Evolutionary conservation across 192 early-diverging fungal genomes (phyloP).

Genomic region (Helicostylum pulchrum): DNA sequence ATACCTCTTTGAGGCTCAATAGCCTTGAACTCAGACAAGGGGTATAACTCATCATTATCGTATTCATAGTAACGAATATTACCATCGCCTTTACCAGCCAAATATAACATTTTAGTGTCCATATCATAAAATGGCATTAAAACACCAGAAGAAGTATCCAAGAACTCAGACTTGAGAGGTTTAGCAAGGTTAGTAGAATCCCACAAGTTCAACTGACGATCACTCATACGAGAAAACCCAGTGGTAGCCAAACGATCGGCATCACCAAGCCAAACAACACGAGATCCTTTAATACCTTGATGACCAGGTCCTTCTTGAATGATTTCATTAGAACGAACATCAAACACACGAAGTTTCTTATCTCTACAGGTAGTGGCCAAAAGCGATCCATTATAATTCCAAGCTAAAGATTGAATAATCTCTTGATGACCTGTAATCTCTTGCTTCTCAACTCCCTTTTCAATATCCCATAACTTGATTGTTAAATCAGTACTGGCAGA

Average conservation of each 20-base stretch:
- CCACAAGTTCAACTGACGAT: conserved; percentile 95
- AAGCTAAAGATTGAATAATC: conserved; percentile 87
- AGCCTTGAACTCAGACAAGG: conserved; percentile 86
- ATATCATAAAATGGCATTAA: conserved; percentile 96
- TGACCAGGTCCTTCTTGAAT: conserved; percentile 80
- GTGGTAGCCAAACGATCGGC: conserved; percentile 81
- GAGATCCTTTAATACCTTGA: conserved; percentile 94
- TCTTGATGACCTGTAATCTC: conserved; percentile 86
- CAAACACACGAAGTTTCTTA: conserved; percentile 93
- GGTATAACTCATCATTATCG: conserved; percentile 88
- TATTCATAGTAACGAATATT: conserved; percentile 99
- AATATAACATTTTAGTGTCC: conserved; percentile 86
- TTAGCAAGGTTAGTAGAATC: conserved; percentile 62
- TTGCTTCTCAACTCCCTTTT: conserved; percentile 68
- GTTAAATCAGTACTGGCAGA: conserved; percentile 86
- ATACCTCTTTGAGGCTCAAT: conserved; percentile 92
- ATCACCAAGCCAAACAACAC: conserved; percentile 87
- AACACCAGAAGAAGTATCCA: conserved; percentile 94
- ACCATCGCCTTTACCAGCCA: conserved; percentile 97
- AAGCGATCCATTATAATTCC: conserved; percentile 82
- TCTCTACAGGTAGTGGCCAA: conserved; percentile 93
- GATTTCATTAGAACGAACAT: conserved; percentile 83
- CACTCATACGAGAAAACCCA: conserved; percentile 89
- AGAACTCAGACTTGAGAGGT: conserved; percentile 70
- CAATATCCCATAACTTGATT: conserved; percentile 93